Evolutionary conservation across 257 asterid genomes (phyloP).

Genomic region (Fraxinus quadrangulata): DNA sequence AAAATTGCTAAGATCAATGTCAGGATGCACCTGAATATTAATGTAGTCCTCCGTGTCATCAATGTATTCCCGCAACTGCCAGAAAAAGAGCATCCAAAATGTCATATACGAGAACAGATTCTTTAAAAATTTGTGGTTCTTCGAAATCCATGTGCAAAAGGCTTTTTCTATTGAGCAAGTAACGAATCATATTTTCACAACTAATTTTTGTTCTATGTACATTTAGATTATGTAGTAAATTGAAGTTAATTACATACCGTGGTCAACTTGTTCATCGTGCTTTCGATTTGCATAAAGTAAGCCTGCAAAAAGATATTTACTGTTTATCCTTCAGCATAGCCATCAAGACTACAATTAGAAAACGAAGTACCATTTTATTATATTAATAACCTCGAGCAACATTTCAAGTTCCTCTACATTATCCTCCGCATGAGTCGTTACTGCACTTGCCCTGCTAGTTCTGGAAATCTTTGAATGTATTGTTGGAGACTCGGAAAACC

Average conservation of each 20-base stretch:
- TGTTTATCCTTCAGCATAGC: neutral
- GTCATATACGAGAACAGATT: neutral
- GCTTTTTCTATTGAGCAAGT: neutral
- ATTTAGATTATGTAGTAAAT: neutral
- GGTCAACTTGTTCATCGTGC: constrained; percentile 81
- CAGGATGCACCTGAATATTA: constrained; percentile 75
- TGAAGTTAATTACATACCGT: constrained; percentile 46
- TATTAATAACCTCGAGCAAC: constrained; percentile 73
- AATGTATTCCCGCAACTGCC: constrained; percentile 82
- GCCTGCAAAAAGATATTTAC: constrained; percentile 53
- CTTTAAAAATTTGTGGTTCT: neutral
- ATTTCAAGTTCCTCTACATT: constrained; percentile 94
- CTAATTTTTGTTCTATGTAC: neutral
- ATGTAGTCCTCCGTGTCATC: constrained; percentile 96
- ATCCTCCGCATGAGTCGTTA: constrained; percentile 49
- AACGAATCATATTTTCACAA: neutral
- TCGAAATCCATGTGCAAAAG: neutral
- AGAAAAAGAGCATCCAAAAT: neutral
- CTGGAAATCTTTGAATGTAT: constrained; percentile 52
- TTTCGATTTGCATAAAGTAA: constrained; percentile 83
- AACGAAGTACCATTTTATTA: neutral
- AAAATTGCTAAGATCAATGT: neutral
- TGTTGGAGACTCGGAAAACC: constrained; percentile 55
- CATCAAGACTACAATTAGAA: neutral
- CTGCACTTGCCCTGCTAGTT: constrained; percentile 54